Percentiles rank a stretch among this genome's conserved stretches.
These are phyloP conservation scores for Ulota crispa DNA, from an alignment of 225 moss, liverwort and hornwort genomes.

Conservation along the genomic window DNA sequence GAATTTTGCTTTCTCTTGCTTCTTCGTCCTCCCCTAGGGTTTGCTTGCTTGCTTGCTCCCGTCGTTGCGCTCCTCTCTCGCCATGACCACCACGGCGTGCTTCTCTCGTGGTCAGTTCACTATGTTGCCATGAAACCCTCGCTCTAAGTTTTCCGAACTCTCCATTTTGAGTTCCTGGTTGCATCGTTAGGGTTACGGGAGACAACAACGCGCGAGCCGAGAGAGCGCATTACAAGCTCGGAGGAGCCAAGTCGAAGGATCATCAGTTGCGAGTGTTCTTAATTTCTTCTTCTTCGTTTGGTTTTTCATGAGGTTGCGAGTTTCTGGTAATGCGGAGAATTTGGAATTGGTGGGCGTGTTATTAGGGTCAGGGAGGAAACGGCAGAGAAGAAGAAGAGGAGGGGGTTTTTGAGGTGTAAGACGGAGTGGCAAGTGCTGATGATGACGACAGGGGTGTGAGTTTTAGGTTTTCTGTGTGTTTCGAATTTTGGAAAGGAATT, in stretches of 20 bases:
- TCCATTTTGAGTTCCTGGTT: background rate
- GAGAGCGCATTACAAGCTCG: background rate
- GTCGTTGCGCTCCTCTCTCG: background rate
- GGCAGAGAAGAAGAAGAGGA: background rate
- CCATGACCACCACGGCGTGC: background rate
- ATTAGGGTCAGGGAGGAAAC: constrained; percentile 3
- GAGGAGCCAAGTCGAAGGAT: background rate
- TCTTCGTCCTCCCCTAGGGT: constrained; percentile 20
- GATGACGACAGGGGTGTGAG: constrained; percentile 21
- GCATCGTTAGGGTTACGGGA: constrained; percentile 22
- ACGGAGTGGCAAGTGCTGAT: constrained; percentile 1
- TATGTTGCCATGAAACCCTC: background rate
- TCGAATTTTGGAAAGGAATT: background rate
- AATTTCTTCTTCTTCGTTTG: no score
- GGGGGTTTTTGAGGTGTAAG: background rate
- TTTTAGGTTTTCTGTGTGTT: constrained; percentile 21
- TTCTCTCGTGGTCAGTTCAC: constrained; percentile 1
- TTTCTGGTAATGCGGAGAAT: constrained; percentile 21
- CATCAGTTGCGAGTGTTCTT: background rate
- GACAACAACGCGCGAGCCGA: background rate
- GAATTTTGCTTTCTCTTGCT: constrained; percentile 34
- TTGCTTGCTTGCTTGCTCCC: background rate
- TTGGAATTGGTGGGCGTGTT: constrained; percentile 14
- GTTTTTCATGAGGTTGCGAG: background rate
- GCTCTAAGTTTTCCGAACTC: background rate